Conservation (phyloP, 192 early-diverging fungal genomes). For the Linnemannia elongata region DNA sequence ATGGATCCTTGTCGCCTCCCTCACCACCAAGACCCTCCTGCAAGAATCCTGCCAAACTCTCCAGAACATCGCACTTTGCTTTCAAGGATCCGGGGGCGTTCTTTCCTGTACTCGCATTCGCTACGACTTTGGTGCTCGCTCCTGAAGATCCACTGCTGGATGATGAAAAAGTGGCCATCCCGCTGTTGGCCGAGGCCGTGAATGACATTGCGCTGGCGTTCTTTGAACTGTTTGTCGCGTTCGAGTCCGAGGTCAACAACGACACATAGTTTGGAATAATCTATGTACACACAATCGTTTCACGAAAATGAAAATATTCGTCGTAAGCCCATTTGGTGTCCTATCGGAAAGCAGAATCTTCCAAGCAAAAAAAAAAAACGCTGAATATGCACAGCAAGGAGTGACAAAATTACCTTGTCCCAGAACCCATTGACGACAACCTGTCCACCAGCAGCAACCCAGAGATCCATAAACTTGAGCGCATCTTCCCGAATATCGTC, state of each 20-base stretch:
- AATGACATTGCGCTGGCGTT: conserved; percentile 52
- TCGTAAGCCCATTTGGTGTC: neutral
- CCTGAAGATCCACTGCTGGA: neutral
- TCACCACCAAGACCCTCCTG: conserved; percentile 64
- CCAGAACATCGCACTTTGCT: conserved; percentile 70
- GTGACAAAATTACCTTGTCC: conserved; percentile 68
- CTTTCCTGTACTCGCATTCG: conserved; percentile 42
- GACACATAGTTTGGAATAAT: conserved; percentile 75
- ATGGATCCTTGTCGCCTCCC: conserved; percentile 58
- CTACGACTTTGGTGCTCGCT: neutral
- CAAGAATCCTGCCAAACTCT: conserved; percentile 70
- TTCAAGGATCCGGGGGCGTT: conserved; percentile 55
- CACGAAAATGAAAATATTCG: neutral
- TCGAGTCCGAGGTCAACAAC: conserved; percentile 68
- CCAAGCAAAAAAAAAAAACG: neutral
- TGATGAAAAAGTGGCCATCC: conserved; percentile 21
- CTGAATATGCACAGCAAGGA: neutral
- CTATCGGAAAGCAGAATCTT: neutral
- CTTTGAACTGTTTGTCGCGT: conserved; percentile 56
- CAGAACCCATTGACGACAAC: conserved; percentile 74
- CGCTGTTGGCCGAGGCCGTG: conserved; percentile 28
- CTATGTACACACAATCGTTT: conserved; percentile 27
- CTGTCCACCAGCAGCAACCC: conserved; percentile 73
- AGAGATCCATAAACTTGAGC: conserved; percentile 81
- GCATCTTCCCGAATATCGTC: conserved; percentile 90